These are phyloP conservation scores for Scutellaria barbata DNA, from an alignment of 257 asterid genomes.

Conservation along the genomic window DNA sequence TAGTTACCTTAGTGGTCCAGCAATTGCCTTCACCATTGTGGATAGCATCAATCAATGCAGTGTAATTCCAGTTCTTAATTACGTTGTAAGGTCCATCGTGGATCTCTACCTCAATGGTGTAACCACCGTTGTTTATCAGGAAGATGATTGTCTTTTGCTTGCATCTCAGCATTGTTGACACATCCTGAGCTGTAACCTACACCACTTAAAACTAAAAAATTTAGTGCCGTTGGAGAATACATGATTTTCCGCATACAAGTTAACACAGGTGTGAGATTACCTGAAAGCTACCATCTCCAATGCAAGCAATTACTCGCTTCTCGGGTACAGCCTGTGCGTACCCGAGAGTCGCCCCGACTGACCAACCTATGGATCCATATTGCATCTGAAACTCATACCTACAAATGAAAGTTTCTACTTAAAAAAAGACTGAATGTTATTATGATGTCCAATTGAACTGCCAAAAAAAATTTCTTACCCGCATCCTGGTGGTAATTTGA, in stretches of 20 bases:
- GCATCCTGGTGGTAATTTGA: constrained; percentile 68
- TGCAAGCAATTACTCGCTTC: constrained; percentile 75
- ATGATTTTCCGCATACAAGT: background rate
- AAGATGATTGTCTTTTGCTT: constrained; percentile 73
- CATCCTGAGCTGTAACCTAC: constrained; percentile 78
- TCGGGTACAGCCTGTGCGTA: constrained; percentile 75
- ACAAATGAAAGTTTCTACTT: background rate
- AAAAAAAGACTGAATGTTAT: background rate
- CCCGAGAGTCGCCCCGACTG: constrained; percentile 89
- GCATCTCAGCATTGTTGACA: constrained; percentile 68
- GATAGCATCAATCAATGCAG: constrained; percentile 74
- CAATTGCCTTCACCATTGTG: constrained; percentile 84
- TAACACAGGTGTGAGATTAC: constrained; percentile 36
- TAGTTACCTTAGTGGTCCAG: constrained; percentile 84
- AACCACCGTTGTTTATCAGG: constrained; percentile 83
- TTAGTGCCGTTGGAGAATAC: background rate
- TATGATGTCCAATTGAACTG: background rate
- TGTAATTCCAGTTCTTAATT: constrained; percentile 90
- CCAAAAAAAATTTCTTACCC: constrained; percentile 55
- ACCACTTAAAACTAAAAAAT: constrained; percentile 16
- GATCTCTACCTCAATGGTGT: constrained; percentile 83
- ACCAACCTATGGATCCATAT: constrained; percentile 92
- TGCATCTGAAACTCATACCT: constrained; percentile 88
- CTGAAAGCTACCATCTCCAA: constrained; percentile 95
- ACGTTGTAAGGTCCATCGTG: constrained; percentile 89